A percentile compares a stretch with the other conserved stretches of the same genome.
Evolutionary conservation across 345 rosid genomes (phyloP).

Genomic region (Triadica sebifera): DNA sequence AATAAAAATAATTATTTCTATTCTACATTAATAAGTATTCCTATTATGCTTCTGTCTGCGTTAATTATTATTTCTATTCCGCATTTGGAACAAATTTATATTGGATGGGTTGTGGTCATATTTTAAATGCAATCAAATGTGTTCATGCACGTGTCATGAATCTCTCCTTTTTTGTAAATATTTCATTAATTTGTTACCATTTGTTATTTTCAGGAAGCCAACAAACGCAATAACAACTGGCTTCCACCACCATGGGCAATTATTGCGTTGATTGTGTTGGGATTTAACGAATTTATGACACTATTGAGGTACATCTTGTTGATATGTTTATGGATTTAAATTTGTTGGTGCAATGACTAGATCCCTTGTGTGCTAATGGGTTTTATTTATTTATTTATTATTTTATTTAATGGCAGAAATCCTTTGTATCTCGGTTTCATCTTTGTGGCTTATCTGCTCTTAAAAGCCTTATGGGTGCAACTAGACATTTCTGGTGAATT

Average conservation of each 20-base stretch:
- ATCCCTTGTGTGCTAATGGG: slow-evolving; percentile 9
- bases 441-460: slow-evolving; percentile 65
- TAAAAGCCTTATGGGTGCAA: slow-evolving; percentile 96
- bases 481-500: slow-evolving; percentile 83
- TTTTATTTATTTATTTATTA: slow-evolving; percentile 6
- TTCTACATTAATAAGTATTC: no score
- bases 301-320: slow-evolving; percentile 63
- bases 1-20: no score
- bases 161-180: background rate
- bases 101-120: background rate
- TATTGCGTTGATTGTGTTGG: slow-evolving; percentile 70
- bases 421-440: slow-evolving; percentile 73
- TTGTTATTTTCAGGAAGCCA: slow-evolving; percentile 77
- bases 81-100: no score
- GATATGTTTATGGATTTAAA: slow-evolving; percentile 7
- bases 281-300: slow-evolving; percentile 98
- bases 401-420: slow-evolving; percentile 56
- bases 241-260: slow-evolving; percentile 99
- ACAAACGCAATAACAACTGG: slow-evolving; percentile 91
- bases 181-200: background rate
- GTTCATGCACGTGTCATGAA: background rate
- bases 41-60: no score
- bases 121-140: background rate
- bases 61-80: no score
- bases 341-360: slow-evolving; percentile 4